phyloP scores from a whole-genome alignment of 2,329 filamentous ascomycete species.

The Colletotrichum trifolii region DNA sequence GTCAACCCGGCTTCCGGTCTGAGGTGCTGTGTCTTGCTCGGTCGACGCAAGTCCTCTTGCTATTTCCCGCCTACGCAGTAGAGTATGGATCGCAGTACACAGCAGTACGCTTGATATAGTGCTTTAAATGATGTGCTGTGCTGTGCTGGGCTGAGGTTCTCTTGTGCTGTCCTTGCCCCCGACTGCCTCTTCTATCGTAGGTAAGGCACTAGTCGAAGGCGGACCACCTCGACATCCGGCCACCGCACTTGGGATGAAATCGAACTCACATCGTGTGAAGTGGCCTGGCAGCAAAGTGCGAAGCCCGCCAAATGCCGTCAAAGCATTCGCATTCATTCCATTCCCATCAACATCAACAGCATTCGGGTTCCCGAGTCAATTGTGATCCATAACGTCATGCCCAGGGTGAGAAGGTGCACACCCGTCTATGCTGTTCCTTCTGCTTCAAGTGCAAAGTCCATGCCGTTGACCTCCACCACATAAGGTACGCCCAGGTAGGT shows the following conservation, averaged over 20 bases:
- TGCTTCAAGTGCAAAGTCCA: too few relatives aligned
- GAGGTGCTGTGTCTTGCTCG: too few relatives aligned
- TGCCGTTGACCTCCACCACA: too few relatives aligned
- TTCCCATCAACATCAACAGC: too few relatives aligned
- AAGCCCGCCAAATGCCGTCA: constrained; percentile 15
- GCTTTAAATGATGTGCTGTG: background rate
- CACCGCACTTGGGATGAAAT: constrained; percentile 28
- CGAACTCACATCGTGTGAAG: background rate
- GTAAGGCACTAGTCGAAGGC: constrained; percentile 19
- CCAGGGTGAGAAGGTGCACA: too few relatives aligned
- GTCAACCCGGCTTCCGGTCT: constrained; percentile 27
- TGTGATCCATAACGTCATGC: too few relatives aligned
- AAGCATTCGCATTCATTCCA: background rate
- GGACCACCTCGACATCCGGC: constrained; percentile 30
- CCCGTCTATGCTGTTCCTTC: too few relatives aligned
- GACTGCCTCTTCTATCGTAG: background rate
- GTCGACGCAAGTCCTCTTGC: too few relatives aligned
- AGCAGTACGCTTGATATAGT: background rate
- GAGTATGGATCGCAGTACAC: background rate
- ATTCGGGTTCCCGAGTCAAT: too few relatives aligned
- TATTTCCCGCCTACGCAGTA: too few relatives aligned
- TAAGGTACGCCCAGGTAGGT: too few relatives aligned
- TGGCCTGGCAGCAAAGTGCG: background rate
- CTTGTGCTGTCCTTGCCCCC: background rate
- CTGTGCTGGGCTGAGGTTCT: background rate